phyloP scores from a whole-genome alignment of 2,329 filamentous ascomycete species.

The Claviceps monticola region DNA sequence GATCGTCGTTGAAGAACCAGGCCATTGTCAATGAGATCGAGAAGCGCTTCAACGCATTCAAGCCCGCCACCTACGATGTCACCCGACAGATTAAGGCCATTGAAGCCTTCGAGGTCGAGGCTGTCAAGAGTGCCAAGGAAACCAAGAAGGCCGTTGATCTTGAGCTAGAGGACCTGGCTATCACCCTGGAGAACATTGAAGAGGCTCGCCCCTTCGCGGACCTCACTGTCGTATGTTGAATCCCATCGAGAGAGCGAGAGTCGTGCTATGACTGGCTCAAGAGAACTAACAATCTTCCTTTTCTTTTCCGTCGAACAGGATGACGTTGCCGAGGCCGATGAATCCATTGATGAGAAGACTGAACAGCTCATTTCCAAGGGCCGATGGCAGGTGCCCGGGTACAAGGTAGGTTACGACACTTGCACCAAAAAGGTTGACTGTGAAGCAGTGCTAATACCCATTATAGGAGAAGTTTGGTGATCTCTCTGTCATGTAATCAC shows the following conservation, averaged over 20 bases:
- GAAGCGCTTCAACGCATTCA: slow-evolving; percentile 84
- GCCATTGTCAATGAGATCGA: slow-evolving; percentile 93
- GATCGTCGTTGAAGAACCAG: slow-evolving; percentile 85
- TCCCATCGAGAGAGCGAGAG: background rate
- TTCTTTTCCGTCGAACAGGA: slow-evolving; percentile 41
- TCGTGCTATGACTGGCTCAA: too few relatives aligned
- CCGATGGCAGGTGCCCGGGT: slow-evolving; percentile 94
- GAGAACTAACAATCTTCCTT: background rate
- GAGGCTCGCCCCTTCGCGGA: slow-evolving; percentile 90
- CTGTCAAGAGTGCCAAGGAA: slow-evolving; percentile 89
- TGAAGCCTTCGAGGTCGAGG: slow-evolving; percentile 93
- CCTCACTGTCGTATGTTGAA: slow-evolving; percentile 77
- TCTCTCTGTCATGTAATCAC: slow-evolving; percentile 76
- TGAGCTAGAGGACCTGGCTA: slow-evolving; percentile 85
- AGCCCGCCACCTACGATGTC: slow-evolving; percentile 88
- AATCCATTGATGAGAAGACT: slow-evolving; percentile 96
- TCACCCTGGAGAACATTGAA: slow-evolving; percentile 96
- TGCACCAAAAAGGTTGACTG: background rate
- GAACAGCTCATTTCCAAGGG: slow-evolving; percentile 90
- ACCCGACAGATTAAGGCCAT: slow-evolving; percentile 92
- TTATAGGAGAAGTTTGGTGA: slow-evolving; percentile 95
- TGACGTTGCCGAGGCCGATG: slow-evolving; percentile 84
- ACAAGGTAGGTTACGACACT: slow-evolving; percentile 60
- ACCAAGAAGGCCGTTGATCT: slow-evolving; percentile 94
- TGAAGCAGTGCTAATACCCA: slow-evolving; percentile 28